A percentile compares a stretch with the other conserved stretches of the same genome.
These are phyloP conservation scores for Panus rudis DNA, from an alignment of 768 basidiomycete species.

Conservation along the genomic window DNA sequence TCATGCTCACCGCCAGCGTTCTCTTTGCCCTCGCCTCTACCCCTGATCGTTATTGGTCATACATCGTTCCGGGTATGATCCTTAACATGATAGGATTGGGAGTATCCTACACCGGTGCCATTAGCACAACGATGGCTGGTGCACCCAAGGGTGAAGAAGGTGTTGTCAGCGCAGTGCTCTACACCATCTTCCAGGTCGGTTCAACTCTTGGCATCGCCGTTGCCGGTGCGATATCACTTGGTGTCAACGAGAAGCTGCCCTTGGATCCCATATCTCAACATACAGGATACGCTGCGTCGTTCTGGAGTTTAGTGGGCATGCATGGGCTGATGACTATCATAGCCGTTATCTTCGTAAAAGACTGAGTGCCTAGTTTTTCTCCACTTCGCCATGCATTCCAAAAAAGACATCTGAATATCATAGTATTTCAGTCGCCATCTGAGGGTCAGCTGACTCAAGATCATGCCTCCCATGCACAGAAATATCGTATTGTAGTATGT, in stretches of 20 bases:
- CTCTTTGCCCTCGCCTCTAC: slow-evolving; percentile 3
- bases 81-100: slow-evolving; percentile 1
- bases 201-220: slow-evolving; percentile 6
- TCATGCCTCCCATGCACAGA: no score
- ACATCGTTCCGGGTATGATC: slow-evolving; percentile 7
- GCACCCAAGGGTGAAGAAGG: slow-evolving; percentile 6
- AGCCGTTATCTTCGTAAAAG: slow-evolving; percentile 3
- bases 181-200: slow-evolving; percentile 6
- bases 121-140: slow-evolving; percentile 3
- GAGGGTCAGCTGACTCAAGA: no score
- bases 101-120: slow-evolving; percentile 2
- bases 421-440: no score
- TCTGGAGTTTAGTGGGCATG: slow-evolving; percentile 7
- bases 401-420: no score
- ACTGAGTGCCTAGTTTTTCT: no score
- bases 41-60: slow-evolving; percentile 2
- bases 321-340: slow-evolving; percentile 7
- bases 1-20: slow-evolving; percentile 2
- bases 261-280: slow-evolving; percentile 1
- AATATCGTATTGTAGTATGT: no score
- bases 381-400: no score
- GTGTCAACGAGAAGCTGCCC: slow-evolving; percentile 3
- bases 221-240: slow-evolving; percentile 1
- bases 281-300: slow-evolving; percentile 4
- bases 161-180: slow-evolving; percentile 5